Percentiles rank a stretch among this genome's conserved stretches.
Evolutionary conservation across 2,329 filamentous ascomycete species (phyloP).

Genomic region (Monosporascus cannonballus): DNA sequence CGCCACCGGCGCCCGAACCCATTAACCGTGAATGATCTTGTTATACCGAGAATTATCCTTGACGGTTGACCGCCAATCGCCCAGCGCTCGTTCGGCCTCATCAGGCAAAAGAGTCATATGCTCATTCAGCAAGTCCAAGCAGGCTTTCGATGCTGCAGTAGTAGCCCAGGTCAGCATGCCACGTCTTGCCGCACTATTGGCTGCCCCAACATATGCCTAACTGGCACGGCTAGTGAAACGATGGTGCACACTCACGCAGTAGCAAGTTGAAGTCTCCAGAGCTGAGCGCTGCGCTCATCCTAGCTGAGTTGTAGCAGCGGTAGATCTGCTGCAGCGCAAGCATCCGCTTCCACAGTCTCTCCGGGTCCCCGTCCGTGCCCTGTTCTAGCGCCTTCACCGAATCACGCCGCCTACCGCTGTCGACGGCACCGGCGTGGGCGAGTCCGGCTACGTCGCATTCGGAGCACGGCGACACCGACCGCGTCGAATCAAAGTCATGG

Average conservation of each 20-base stretch:
- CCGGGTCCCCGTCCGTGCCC: slow-evolving; percentile 32
- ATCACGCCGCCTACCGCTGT: slow-evolving; percentile 13
- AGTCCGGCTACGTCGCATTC: slow-evolving; percentile 6
- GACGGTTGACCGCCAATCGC: slow-evolving; percentile 10
- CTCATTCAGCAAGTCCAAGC: slow-evolving; percentile 26
- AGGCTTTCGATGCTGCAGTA: slow-evolving; percentile 24
- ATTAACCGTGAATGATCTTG: slow-evolving; percentile 1
- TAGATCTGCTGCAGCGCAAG: slow-evolving; percentile 40
- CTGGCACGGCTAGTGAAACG: background rate
- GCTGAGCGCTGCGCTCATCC: slow-evolving; percentile 40
- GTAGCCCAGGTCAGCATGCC: slow-evolving; percentile 1
- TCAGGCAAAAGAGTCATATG: slow-evolving; percentile 24
- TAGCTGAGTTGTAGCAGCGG: slow-evolving; percentile 43
- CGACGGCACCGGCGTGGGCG: slow-evolving; percentile 6
- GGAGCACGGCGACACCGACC: slow-evolving; percentile 20
- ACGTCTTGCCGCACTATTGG: background rate
- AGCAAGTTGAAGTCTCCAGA: slow-evolving; percentile 33
- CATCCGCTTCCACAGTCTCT: slow-evolving; percentile 42
- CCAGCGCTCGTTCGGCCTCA: slow-evolving; percentile 15
- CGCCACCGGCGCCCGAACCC: background rate
- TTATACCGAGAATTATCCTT: background rate
- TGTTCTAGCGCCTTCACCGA: slow-evolving; percentile 25
- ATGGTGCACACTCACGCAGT: slow-evolving; percentile 35
- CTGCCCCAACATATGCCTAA: no score
- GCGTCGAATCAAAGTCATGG: slow-evolving; percentile 10